Conservation (phyloP, 2,329 filamentous ascomycete genomes). For the Pseudogymnoascus sp. region DNA sequence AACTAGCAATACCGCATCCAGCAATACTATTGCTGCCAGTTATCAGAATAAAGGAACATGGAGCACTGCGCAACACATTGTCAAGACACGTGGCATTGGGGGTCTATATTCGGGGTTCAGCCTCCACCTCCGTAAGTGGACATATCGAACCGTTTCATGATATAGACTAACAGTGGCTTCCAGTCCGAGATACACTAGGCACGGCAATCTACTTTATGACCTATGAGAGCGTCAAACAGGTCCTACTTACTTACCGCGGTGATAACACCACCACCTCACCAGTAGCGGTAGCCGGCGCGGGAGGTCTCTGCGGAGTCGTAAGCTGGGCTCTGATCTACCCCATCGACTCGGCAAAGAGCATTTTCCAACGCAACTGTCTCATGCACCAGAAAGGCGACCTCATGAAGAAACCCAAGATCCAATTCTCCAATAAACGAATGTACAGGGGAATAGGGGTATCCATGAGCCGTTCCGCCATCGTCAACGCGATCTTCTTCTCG, state of each 20-base stretch:
- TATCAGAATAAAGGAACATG: slow-evolving; percentile 74
- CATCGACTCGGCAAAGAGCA: slow-evolving; percentile 77
- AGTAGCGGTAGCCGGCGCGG: slow-evolving; percentile 69
- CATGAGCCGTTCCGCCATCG: slow-evolving; percentile 71
- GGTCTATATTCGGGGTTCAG: slow-evolving; percentile 77
- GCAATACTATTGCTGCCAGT: slow-evolving; percentile 47
- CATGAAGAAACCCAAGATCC: slow-evolving; percentile 63
- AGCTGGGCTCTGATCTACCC: slow-evolving; percentile 64
- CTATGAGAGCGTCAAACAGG: slow-evolving; percentile 78
- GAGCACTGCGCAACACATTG: slow-evolving; percentile 67
- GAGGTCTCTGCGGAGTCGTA: slow-evolving; percentile 73
- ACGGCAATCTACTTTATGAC: slow-evolving; percentile 84
- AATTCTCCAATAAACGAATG: slow-evolving; percentile 70
- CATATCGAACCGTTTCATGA: slow-evolving; percentile 4
- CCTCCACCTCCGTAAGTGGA: slow-evolving; percentile 63
- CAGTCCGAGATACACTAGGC: slow-evolving; percentile 75
- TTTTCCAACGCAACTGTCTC: slow-evolving; percentile 76
- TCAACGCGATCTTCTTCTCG: slow-evolving; percentile 87
- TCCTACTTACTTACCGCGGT: slow-evolving; percentile 66
- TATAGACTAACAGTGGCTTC: slow-evolving; percentile 12
- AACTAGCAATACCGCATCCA: slow-evolving; percentile 15
- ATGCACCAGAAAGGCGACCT: slow-evolving; percentile 59
- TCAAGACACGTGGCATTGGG: slow-evolving; percentile 63
- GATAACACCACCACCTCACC: slow-evolving; percentile 69
- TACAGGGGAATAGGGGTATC: slow-evolving; percentile 78